Percentiles rank a stretch among this genome's conserved stretches.
Evolutionary conservation across 2,329 filamentous ascomycete genomes (phyloP).

Genomic region (Pyrenophora teres): DNA sequence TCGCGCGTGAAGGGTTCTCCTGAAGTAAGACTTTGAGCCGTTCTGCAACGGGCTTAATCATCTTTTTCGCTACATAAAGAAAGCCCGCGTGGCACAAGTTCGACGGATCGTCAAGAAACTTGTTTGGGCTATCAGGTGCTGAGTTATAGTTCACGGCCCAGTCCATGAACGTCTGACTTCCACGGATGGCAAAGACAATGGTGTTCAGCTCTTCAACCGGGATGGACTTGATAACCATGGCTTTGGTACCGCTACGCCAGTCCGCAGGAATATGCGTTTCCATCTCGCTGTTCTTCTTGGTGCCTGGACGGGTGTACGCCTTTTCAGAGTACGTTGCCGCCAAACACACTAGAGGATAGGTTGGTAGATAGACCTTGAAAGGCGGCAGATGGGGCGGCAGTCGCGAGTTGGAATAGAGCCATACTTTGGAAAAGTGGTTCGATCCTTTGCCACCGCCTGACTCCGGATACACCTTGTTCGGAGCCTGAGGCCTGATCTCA

Average conservation of each 20-base stretch:
- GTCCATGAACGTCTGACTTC: conserved; percentile 79
- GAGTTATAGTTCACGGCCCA: conserved; percentile 83
- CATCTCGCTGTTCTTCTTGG: conserved; percentile 63
- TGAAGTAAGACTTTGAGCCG: conserved; percentile 71
- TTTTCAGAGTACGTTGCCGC: conserved; percentile 77
- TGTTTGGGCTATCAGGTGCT: conserved; percentile 66
- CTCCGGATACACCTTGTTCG: conserved; percentile 22
- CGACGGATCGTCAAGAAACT: conserved; percentile 76
- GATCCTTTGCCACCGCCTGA: conserved; percentile 28
- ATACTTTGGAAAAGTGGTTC: conserved; percentile 70
- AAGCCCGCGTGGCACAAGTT: conserved; percentile 85
- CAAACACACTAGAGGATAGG: conserved; percentile 76
- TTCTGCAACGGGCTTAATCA: conserved; percentile 73
- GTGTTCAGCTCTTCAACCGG: conserved; percentile 77
- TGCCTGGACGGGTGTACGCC: conserved; percentile 65
- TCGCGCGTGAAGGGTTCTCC: conserved; percentile 69
- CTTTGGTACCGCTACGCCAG: conserved; percentile 76
- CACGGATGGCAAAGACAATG: conserved; percentile 83
- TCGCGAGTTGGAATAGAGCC: conserved; percentile 77
- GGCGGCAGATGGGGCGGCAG: conserved; percentile 70
- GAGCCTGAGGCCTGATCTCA: conserved; percentile 16
- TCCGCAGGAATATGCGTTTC: conserved; percentile 73
- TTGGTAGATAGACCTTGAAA: conserved; percentile 73
- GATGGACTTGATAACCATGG: conserved; percentile 82
- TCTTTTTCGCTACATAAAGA: conserved; percentile 72